These are phyloP conservation scores for Mortierella sp. DNA, from an alignment of 371 early-diverging fungal species.

Conservation along the genomic window DNA sequence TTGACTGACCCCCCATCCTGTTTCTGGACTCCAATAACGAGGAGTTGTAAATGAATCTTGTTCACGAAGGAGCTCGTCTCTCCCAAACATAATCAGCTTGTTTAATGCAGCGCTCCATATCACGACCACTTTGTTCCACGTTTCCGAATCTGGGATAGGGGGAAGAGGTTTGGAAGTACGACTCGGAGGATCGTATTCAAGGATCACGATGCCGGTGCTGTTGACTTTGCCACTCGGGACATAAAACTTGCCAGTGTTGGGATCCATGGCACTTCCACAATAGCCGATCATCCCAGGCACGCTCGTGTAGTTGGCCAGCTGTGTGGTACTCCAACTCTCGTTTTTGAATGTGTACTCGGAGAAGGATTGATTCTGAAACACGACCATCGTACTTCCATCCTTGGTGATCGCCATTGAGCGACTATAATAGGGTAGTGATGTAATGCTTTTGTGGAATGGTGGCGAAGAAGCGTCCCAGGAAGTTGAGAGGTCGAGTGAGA, in stretches of 20 bases:
- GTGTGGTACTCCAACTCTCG: neutral
- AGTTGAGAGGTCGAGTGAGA: slow-evolving; percentile 28
- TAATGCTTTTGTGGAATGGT: slow-evolving; percentile 1
- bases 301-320: neutral
- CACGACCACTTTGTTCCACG: too few relatives aligned
- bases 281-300: neutral
- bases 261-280: slow-evolving; percentile 12
- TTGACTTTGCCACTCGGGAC: slow-evolving; percentile 10
- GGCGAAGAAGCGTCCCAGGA: slow-evolving; percentile 20
- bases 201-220: too few relatives aligned
- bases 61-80: too few relatives aligned
- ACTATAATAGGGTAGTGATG: slow-evolving; percentile 4
- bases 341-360: slow-evolving; percentile 26
- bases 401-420: slow-evolving; percentile 1
- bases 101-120: too few relatives aligned
- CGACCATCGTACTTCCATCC: slow-evolving; percentile 9
- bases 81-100: too few relatives aligned
- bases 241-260: slow-evolving; percentile 16
- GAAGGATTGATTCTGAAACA: slow-evolving; percentile 45
- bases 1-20: too few relatives aligned
- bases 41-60: too few relatives aligned
- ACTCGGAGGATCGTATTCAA: too few relatives aligned
- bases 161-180: too few relatives aligned
- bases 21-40: too few relatives aligned
- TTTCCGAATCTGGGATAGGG: too few relatives aligned